Percentiles rank a stretch among this genome's conserved stretches.
These are phyloP conservation scores for Dactylonectria macrodidyma DNA, from an alignment of 2,329 filamentous ascomycete species.

Conservation along the genomic window DNA sequence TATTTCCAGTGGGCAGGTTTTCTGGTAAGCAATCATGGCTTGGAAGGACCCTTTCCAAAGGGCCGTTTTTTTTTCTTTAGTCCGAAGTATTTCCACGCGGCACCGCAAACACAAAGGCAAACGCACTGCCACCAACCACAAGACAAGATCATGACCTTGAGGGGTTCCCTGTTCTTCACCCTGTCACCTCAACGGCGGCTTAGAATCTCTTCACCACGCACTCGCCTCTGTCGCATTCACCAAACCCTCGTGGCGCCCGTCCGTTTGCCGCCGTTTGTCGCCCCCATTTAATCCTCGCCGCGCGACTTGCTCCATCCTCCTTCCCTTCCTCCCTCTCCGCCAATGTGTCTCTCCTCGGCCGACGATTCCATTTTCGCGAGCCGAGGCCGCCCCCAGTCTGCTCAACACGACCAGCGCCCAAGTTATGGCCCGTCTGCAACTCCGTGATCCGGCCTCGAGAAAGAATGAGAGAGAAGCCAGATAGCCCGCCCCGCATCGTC, in stretches of 20 bases:
- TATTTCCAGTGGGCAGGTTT: too few species aligned
- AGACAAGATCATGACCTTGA: conserved; percentile 35
- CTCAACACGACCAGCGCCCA: conserved; percentile 44
- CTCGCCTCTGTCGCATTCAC: conserved; percentile 27
- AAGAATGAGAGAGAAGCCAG: conserved; percentile 53
- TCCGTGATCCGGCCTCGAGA: conserved; percentile 49
- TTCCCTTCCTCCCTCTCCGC: conserved; percentile 41
- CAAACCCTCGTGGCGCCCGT: conserved; percentile 13
- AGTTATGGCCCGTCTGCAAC: conserved; percentile 54
- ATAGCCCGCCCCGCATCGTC: conserved; percentile 44
- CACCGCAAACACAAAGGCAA: not conserved
- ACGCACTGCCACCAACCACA: conserved; percentile 6
- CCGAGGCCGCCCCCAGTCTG: conserved; percentile 51
- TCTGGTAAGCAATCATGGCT: not conserved
- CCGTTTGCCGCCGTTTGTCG: conserved; percentile 5
- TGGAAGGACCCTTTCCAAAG: not conserved
- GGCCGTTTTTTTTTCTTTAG: conserved; percentile 22
- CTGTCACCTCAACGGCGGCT: conserved; percentile 31
- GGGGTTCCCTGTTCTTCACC: conserved; percentile 30
- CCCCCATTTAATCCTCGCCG: conserved; percentile 14
- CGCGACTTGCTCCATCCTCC: conserved; percentile 22
- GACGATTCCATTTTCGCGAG: conserved; percentile 54
- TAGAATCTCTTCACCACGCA: conserved; percentile 26
- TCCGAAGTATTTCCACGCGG: conserved; percentile 36
- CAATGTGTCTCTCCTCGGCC: conserved; percentile 56